A percentile compares a stretch with the other conserved stretches of the same genome.
Conservation (phyloP, 371 early-diverging fungal genomes). For the Lichtheimia hyalospora region DNA sequence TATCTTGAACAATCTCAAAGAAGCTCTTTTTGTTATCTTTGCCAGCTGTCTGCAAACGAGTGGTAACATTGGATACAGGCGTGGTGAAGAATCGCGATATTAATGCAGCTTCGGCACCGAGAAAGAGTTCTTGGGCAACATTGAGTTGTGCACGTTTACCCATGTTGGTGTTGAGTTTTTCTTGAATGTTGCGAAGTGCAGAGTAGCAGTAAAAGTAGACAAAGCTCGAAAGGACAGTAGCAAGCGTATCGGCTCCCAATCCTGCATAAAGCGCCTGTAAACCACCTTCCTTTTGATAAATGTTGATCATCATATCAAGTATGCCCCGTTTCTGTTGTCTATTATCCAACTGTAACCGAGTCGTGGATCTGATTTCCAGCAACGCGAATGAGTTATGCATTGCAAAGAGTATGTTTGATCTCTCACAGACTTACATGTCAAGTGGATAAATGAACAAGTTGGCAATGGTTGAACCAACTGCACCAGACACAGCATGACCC, state of each 20-base stretch:
- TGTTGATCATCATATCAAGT: constrained; percentile 40
- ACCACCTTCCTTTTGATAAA: constrained; percentile 53
- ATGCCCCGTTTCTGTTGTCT: constrained; percentile 25
- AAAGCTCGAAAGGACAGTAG: constrained; percentile 59
- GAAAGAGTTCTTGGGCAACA: constrained; percentile 55
- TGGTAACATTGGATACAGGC: constrained; percentile 59
- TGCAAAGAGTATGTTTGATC: background rate
- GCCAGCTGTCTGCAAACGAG: constrained; percentile 55
- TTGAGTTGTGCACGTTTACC: constrained; percentile 49
- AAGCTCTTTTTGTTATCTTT: constrained; percentile 20
- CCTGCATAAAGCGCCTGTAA: constrained; percentile 57
- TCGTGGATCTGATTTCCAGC: constrained; percentile 30
- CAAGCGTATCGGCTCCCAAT: constrained; percentile 55
- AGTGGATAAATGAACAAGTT: constrained; percentile 63
- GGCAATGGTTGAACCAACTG: constrained; percentile 57
- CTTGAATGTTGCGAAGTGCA: constrained; percentile 55
- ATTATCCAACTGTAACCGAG: constrained; percentile 38
- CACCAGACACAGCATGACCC: constrained; percentile 63
- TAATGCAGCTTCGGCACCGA: constrained; percentile 63
- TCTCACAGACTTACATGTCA: constrained; percentile 43
- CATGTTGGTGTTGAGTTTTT: constrained; percentile 39
- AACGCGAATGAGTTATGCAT: constrained; percentile 2
- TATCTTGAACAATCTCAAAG: constrained; percentile 25
- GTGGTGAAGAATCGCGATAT: constrained; percentile 61
- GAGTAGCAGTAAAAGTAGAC: constrained; percentile 66